A percentile compares a stretch with the other conserved stretches of the same genome.
Evolutionary conservation across 192 early-diverging fungal species (phyloP).

Genomic region (Gaertneriomyces semiglobifer): DNA sequence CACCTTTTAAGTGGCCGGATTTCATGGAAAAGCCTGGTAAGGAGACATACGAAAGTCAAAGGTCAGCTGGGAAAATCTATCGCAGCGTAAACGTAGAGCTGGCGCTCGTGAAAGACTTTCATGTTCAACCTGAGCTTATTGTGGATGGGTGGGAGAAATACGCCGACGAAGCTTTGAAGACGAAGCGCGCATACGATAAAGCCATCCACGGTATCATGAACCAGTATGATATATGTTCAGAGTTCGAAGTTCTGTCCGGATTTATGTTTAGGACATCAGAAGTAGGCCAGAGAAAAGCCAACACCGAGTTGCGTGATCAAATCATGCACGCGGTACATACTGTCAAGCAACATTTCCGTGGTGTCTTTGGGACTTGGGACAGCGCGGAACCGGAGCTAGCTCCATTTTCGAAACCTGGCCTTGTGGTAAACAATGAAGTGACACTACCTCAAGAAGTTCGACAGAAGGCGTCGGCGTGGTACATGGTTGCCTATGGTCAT

Average conservation of each 20-base stretch:
- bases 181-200: slow-evolving; percentile 49
- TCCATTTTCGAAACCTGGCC: not conserved
- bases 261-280: slow-evolving; percentile 41
- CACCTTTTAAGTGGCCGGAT: slow-evolving; percentile 54
- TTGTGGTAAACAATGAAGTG: slow-evolving; percentile 27
- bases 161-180: slow-evolving; percentile 43
- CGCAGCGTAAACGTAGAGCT: slow-evolving; percentile 44
- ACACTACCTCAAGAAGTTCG: slow-evolving; percentile 9
- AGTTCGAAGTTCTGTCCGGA: slow-evolving; percentile 44
- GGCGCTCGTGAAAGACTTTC: slow-evolving; percentile 37
- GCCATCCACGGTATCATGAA: slow-evolving; percentile 59
- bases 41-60: slow-evolving; percentile 47
- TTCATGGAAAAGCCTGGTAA: slow-evolving; percentile 69
- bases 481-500: slow-evolving; percentile 64
- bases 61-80: slow-evolving; percentile 56
- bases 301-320: slow-evolving; percentile 49
- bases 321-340: slow-evolving; percentile 34
- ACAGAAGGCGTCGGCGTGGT: slow-evolving; percentile 58
- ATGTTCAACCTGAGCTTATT: slow-evolving; percentile 40
- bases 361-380: slow-evolving; percentile 49
- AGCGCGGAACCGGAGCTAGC: not conserved
- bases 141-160: slow-evolving; percentile 51
- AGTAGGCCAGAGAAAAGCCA: slow-evolving; percentile 44
- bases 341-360: slow-evolving; percentile 42
- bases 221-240: slow-evolving; percentile 56